phyloP scores from a whole-genome alignment of 768 basidiomycete genomes.

The Lactifluus hygrophoroides region DNA sequence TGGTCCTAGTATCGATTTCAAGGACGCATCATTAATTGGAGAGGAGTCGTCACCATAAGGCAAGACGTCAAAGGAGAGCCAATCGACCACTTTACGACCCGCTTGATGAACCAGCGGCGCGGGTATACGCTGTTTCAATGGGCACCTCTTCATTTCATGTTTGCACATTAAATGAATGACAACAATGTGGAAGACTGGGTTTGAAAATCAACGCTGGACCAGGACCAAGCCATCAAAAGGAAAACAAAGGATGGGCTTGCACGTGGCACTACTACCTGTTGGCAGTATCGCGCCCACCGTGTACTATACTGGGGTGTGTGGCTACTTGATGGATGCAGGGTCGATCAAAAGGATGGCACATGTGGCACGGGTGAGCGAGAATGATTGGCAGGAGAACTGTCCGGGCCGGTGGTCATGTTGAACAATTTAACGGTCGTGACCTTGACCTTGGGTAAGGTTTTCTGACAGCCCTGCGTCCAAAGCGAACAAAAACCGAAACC shows the following conservation, averaged over 20 bases:
- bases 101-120: neutral
- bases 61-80: neutral
- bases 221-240: neutral
- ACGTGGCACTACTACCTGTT: no score
- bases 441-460: no score
- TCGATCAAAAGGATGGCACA: no score
- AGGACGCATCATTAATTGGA: neutral
- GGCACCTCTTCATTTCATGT: neutral
- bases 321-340: no score
- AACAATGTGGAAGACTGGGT: neutral
- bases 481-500: neutral
- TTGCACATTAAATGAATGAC: neutral
- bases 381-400: neutral
- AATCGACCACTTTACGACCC: neutral
- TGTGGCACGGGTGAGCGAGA: no score
- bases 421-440: neutral
- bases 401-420: neutral
- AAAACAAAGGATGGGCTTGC: neutral
- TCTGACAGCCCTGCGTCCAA: no score
- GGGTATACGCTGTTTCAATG: neutral
- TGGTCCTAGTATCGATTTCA: neutral
- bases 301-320: no score
- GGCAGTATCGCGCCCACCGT: neutral
- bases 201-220: neutral
- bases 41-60: neutral